Evolutionary conservation across 176 grass and related monocot species (phyloP).

Genomic region (Aegilops bicornis): DNA sequence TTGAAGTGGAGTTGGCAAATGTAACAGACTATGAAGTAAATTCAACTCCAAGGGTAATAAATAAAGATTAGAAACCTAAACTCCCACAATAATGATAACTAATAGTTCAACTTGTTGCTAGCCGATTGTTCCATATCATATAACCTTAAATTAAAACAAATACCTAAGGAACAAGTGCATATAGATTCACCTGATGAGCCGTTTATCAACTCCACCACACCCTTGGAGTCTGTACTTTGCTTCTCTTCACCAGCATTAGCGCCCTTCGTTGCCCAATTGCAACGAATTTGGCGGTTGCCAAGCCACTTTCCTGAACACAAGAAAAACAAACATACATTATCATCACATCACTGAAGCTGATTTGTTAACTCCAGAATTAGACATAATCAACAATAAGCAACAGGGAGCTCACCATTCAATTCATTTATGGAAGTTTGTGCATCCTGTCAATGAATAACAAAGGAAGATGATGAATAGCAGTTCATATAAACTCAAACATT

Average conservation of each 20-base stretch:
- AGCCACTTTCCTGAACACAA: conserved; percentile 77
- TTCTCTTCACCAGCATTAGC: conserved; percentile 87
- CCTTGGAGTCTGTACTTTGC: conserved; percentile 69
- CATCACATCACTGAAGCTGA: conserved; percentile 8
- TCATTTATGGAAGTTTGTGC: conserved; percentile 97
- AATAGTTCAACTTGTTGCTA: not conserved
- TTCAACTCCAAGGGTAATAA: not conserved
- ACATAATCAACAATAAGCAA: conserved; percentile 15
- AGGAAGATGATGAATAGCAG: conserved; percentile 17
- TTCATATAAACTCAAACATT: not conserved
- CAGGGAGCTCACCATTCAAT: conserved; percentile 53
- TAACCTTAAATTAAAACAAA: conserved; percentile 8
- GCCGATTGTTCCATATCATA: not conserved
- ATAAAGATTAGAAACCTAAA: conserved; percentile 10
- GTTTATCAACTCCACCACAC: conserved; percentile 68
- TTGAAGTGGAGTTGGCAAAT: not conserved
- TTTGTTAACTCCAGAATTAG: not conserved
- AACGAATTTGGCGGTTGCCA: conserved; percentile 92
- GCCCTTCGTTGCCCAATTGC: conserved; percentile 96
- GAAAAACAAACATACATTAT: not conserved
- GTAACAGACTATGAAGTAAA: not conserved
- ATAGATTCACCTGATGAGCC: conserved; percentile 61
- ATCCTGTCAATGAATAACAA: conserved; percentile 61
- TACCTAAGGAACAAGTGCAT: not conserved
- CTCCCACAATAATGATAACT: not conserved